Conservation (phyloP, 164 flowering plant species). For the Stephania cephalantha region DNA sequence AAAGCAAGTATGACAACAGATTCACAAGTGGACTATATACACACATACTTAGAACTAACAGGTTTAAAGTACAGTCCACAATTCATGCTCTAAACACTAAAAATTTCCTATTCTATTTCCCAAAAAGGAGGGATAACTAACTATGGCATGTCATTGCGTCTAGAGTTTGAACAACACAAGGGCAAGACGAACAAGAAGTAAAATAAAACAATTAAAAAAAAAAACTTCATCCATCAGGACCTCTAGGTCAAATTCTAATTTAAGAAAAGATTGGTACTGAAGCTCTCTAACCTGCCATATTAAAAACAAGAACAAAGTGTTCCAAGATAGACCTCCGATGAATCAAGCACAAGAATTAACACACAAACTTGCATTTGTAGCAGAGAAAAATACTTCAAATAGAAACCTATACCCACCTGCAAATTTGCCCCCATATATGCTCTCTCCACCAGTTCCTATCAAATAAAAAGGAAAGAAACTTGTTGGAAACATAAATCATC, state of each 20-base stretch:
- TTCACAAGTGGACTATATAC: not conserved
- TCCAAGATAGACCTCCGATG: not conserved
- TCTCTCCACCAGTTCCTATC: constrained; percentile 87
- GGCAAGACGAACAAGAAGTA: not conserved
- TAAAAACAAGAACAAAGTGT: not conserved
- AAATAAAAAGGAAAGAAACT: not conserved
- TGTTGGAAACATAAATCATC: not conserved
- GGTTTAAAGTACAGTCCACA: not conserved
- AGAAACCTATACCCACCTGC: constrained; percentile 43
- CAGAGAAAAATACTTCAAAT: not conserved
- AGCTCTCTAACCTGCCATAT: not conserved
- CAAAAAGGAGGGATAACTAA: too few relatives aligned
- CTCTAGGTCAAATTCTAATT: not conserved
- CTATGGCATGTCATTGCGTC: not conserved
- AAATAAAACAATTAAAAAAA: not conserved
- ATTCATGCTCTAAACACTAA: not conserved
- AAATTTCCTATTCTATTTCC: not conserved
- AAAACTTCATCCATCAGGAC: not conserved
- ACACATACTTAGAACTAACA: not conserved
- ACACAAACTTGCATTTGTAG: not conserved
- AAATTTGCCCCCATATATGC: constrained; percentile 82
- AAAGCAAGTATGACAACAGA: too few relatives aligned
- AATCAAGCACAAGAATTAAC: not conserved
- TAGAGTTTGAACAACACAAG: not conserved
- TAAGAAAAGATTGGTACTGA: not conserved